phyloP scores from a whole-genome alignment of 176 grass and related monocot species.

The Eragrostis curvula region DNA sequence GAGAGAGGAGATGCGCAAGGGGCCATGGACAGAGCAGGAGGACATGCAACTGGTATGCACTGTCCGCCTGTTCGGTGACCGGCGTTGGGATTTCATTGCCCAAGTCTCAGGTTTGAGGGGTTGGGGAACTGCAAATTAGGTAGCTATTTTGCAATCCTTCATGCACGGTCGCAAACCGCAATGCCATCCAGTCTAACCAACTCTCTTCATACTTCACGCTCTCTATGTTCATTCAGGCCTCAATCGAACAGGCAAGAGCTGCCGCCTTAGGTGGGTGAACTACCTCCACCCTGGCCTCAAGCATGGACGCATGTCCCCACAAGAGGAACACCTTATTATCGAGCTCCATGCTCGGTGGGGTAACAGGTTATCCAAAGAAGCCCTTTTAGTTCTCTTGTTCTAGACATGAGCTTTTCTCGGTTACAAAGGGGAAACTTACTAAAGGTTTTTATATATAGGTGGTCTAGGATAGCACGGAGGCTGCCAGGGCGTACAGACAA shows the following conservation, averaged over 20 bases:
- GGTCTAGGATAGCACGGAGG: constrained; percentile 77
- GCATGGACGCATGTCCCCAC: constrained; percentile 76
- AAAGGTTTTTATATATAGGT: constrained; percentile 52
- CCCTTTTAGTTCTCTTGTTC: not conserved
- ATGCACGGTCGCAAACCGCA: constrained; percentile 38
- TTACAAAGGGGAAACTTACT: constrained; percentile 18
- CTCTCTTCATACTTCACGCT: constrained; percentile 31
- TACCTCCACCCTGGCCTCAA: constrained; percentile 91
- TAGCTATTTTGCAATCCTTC: constrained; percentile 56
- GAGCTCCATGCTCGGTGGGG: constrained; percentile 88
- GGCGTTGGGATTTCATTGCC: constrained; percentile 97
- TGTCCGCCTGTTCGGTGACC: constrained; percentile 88
- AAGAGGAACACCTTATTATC: constrained; percentile 74
- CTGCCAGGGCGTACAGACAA: constrained; percentile 87
- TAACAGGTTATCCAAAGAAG: constrained; percentile 49
- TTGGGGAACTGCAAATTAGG: constrained; percentile 71
- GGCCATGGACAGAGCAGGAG: constrained; percentile 88
- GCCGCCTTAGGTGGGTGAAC: constrained; percentile 87
- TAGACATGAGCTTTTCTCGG: not conserved
- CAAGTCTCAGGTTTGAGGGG: constrained; percentile 99
- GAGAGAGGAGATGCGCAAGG: constrained; percentile 75
- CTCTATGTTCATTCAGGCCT: constrained; percentile 56
- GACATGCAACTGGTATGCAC: constrained; percentile 91
- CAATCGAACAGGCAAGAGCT: constrained; percentile 87
- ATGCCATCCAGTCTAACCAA: constrained; percentile 40